A percentile compares a stretch with the other conserved stretches of the same genome.
Conservation (phyloP, 768 basidiomycete genomes). For the Dacryopinax primogenitus region DNA sequence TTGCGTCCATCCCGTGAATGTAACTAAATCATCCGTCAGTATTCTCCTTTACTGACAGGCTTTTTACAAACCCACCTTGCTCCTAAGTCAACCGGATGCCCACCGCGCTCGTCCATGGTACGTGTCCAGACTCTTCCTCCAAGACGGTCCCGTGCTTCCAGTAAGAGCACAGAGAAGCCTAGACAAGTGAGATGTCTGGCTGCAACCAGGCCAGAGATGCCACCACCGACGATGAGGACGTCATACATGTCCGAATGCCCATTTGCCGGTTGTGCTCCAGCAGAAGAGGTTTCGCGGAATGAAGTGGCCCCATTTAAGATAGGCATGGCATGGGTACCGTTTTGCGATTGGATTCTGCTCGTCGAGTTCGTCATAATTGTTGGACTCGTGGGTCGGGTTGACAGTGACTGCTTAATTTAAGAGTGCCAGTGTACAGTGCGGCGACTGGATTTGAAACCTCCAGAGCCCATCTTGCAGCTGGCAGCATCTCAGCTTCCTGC, state of each 20-base stretch:
- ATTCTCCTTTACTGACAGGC: neutral
- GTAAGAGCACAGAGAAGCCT: conserved; percentile 13
- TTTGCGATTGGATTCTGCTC: no score
- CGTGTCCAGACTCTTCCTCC: conserved; percentile 14
- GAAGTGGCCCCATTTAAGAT: no score
- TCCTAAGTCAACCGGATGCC: conserved; percentile 10
- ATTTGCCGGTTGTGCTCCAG: no score
- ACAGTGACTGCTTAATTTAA: no score
- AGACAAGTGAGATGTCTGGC: conserved; percentile 6
- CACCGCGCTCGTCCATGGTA: neutral
- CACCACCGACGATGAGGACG: conserved; percentile 15
- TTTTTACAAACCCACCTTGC: conserved; percentile 5
- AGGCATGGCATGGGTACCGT: no score
- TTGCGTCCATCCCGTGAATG: conserved; percentile 14
- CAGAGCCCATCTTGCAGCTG: no score
- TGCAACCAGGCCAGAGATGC: conserved; percentile 16
- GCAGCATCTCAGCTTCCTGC: no score
- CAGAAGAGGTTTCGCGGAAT: no score
- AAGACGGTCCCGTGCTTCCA: conserved; percentile 16
- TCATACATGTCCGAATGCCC: neutral
- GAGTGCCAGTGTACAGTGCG: no score
- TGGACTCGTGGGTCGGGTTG: no score
- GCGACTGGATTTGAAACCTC: no score
- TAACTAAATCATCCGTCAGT: neutral
- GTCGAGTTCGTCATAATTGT: no score